A percentile compares a stretch with the other conserved stretches of the same genome.
Conservation (phyloP, 2,329 filamentous ascomycete species). For the Pseudogymnoascus sp. region DNA sequence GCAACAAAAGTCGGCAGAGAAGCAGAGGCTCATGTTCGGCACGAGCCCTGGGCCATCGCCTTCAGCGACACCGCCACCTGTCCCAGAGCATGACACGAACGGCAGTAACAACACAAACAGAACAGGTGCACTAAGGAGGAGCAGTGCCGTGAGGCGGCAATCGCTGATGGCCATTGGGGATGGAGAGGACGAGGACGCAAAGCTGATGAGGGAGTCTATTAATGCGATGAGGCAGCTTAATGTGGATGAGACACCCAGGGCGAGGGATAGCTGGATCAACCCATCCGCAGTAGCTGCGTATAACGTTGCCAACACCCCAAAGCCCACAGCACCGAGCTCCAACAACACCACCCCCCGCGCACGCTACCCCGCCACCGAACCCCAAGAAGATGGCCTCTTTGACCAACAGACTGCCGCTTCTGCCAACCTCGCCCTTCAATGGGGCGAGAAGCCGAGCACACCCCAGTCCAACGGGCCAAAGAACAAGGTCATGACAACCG, state of each 20-base stretch:
- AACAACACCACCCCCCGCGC: background rate
- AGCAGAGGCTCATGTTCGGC: slow-evolving; percentile 24
- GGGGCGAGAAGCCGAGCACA: slow-evolving; percentile 18
- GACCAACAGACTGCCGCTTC: slow-evolving; percentile 23
- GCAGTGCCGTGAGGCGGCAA: slow-evolving; percentile 24
- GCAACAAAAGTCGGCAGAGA: slow-evolving; percentile 25
- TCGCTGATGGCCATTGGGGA: slow-evolving; percentile 24
- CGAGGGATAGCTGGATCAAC: slow-evolving; percentile 23
- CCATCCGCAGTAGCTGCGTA: slow-evolving; percentile 15
- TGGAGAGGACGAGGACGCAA: slow-evolving; percentile 27
- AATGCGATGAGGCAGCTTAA: slow-evolving; percentile 24
- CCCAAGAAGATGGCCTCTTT: slow-evolving; percentile 25
- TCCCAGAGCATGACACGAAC: slow-evolving; percentile 17
- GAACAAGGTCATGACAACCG: slow-evolving; percentile 83
- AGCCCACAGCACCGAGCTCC: background rate
- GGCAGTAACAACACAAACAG: slow-evolving; percentile 11
- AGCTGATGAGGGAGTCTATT: slow-evolving; percentile 26
- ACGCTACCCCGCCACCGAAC: background rate
- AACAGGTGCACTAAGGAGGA: slow-evolving; percentile 22
- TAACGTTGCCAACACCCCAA: slow-evolving; percentile 11
- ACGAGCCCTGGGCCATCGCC: slow-evolving; percentile 15
- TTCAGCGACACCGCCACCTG: slow-evolving; percentile 14
- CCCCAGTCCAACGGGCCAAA: slow-evolving; percentile 29
- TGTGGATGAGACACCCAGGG: slow-evolving; percentile 14
- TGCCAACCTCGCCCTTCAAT: slow-evolving; percentile 24